Conservation (phyloP, 371 early-diverging fungal genomes). For the Mucor lusitanicus region DNA sequence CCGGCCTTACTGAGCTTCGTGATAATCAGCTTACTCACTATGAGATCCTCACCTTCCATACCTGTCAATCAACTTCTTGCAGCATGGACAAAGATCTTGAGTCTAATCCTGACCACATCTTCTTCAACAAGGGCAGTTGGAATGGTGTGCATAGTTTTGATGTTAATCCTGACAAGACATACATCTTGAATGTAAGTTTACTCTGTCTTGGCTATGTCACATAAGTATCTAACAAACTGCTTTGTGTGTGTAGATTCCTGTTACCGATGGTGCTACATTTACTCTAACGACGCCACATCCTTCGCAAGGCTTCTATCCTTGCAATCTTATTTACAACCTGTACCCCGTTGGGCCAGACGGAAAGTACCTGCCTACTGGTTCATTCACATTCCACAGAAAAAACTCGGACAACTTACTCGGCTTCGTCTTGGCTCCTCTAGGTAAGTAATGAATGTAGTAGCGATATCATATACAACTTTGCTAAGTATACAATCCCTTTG, state of each 20-base stretch:
- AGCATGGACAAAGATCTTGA: neutral
- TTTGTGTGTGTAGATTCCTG: neutral
- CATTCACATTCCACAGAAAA: constrained; percentile 9
- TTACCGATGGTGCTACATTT: neutral
- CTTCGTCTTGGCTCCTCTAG: constrained; percentile 26
- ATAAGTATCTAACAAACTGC: no score
- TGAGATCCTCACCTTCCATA: neutral
- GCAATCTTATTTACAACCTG: constrained; percentile 23
- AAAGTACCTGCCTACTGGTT: neutral
- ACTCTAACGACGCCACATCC: neutral
- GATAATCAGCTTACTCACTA: neutral
- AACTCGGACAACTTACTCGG: constrained; percentile 16
- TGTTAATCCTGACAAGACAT: neutral
- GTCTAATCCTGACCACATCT: constrained; percentile 2
- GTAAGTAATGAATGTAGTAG: neutral
- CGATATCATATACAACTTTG: neutral
- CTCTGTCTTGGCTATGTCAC: no score
- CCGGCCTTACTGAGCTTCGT: neutral
- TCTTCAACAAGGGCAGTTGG: constrained; percentile 19
- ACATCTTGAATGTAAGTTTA: constrained; percentile 24
- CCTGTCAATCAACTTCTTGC: neutral
- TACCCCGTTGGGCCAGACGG: constrained; percentile 22
- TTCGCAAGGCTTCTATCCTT: constrained; percentile 9
- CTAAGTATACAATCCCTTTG: neutral
- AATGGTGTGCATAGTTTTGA: constrained; percentile 15